Conservation (phyloP, 805 yeast species). For the Brettanomyces sp. region DNA sequence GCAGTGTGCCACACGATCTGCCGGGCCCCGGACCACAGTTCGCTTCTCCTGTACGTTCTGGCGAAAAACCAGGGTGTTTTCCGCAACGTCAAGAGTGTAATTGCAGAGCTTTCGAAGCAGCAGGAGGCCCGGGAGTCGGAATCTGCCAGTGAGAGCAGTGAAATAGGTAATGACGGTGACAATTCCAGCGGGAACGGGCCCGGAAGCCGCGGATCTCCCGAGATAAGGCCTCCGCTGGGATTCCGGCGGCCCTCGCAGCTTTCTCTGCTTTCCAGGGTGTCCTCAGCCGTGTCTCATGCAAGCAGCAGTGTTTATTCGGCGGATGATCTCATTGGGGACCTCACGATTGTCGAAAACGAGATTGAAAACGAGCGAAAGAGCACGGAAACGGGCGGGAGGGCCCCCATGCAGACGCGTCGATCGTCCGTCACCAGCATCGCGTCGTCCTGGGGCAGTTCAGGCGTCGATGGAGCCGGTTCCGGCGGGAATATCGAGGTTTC, state of each 20-base stretch:
- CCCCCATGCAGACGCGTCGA: background rate
- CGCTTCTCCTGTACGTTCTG: slow-evolving; percentile 44
- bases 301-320: slow-evolving; percentile 4
- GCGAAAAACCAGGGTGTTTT: slow-evolving; percentile 31
- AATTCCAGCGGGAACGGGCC: background rate
- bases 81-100: slow-evolving; percentile 26
- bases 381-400: background rate
- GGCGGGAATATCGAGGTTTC: too few relatives aligned
- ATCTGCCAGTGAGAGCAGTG: background rate
- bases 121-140: slow-evolving; percentile 3
- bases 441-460: too few relatives aligned
- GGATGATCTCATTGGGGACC: slow-evolving; percentile 9
- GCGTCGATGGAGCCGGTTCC: too few relatives aligned
- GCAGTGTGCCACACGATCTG: slow-evolving; percentile 43
- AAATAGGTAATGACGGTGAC: background rate
- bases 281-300: background rate
- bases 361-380: background rate
- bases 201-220: background rate
- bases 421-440: too few relatives aligned
- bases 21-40: slow-evolving; percentile 41
- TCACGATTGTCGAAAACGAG: slow-evolving; percentile 6
- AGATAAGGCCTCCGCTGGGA: background rate
- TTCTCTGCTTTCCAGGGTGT: slow-evolving; percentile 6
- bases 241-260: slow-evolving; percentile 1
- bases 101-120: slow-evolving; percentile 19